Percentiles rank a stretch among this genome's conserved stretches.
Evolutionary conservation across 208 protist genomes (phyloP).

Genomic region (Herpetomonas samuelpessoai): DNA sequence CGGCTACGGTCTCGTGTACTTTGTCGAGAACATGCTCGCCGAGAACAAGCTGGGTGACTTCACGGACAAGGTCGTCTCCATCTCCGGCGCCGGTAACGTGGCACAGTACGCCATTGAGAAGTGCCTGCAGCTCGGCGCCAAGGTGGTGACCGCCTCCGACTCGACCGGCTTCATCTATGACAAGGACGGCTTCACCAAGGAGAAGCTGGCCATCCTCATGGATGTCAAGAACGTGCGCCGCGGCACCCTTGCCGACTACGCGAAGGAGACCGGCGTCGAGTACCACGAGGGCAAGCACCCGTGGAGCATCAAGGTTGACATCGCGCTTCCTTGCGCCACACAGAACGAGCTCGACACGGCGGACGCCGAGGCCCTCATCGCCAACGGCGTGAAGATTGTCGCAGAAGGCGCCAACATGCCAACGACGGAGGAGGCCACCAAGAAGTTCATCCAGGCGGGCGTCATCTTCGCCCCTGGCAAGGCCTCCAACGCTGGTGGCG

Average conservation of each 20-base stretch:
- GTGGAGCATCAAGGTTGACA: slow-evolving; percentile 60
- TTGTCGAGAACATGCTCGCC: slow-evolving; percentile 75
- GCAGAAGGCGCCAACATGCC: slow-evolving; percentile 95
- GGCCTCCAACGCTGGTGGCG: slow-evolving; percentile 93
- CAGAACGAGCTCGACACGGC: slow-evolving; percentile 93
- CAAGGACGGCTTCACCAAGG: slow-evolving; percentile 69
- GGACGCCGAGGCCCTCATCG: slow-evolving; percentile 71
- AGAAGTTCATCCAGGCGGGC: slow-evolving; percentile 40
- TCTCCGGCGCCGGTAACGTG: slow-evolving; percentile 94
- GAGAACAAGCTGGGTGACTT: slow-evolving; percentile 39
- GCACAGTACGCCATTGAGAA: slow-evolving; percentile 86
- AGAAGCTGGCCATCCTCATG: slow-evolving; percentile 70
- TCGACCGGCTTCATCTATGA: slow-evolving; percentile 80
- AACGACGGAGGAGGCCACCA: slow-evolving; percentile 79
- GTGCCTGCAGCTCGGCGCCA: slow-evolving; percentile 79
- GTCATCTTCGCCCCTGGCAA: slow-evolving; percentile 91
- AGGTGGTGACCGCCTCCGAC: slow-evolving; percentile 84
- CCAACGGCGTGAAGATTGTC: slow-evolving; percentile 76
- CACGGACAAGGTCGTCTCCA: slow-evolving; percentile 62
- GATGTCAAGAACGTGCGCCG: slow-evolving; percentile 65
- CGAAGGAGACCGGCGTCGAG: slow-evolving; percentile 53
- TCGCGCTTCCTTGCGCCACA: slow-evolving; percentile 90
- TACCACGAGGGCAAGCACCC: slow-evolving; percentile 68
- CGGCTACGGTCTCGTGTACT: slow-evolving; percentile 93
- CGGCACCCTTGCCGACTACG: slow-evolving; percentile 64